phyloP scores from a whole-genome alignment of 176 grass and related monocot genomes.

The Cenchrus purpureus region DNA sequence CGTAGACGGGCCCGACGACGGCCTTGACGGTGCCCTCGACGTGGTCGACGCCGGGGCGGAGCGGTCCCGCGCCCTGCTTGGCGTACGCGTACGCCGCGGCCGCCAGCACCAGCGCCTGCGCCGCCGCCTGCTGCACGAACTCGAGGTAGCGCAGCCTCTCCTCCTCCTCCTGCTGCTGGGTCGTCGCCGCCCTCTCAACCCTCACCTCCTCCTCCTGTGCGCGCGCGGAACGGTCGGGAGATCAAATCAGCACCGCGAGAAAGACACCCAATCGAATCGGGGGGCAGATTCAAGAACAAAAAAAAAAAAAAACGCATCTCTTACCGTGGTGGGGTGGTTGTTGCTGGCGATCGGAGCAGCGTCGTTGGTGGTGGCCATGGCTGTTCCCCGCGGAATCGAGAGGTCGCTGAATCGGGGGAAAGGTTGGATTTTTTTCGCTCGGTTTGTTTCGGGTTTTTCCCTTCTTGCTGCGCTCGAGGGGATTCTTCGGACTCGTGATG shows the following conservation, averaged over 20 bases:
- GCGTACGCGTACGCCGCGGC: conserved; percentile 71
- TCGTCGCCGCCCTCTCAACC: conserved; percentile 43
- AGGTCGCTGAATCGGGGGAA: background rate
- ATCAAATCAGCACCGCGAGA: conserved; percentile 7
- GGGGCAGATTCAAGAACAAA: background rate
- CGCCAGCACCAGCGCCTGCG: conserved; percentile 62
- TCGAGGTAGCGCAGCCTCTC: conserved; percentile 84
- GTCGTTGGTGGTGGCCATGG: conserved; percentile 36
- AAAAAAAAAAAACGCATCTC: background rate
- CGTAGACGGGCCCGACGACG: conserved; percentile 83
- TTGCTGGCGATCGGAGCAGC: conserved; percentile 35
- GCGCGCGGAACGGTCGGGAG: too few relatives aligned
- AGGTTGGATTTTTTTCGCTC: background rate
- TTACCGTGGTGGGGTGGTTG: conserved; percentile 35
- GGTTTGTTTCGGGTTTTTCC: background rate
- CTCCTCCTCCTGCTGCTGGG: conserved; percentile 32
- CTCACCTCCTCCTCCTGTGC: conserved; percentile 36
- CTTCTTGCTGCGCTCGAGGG: background rate
- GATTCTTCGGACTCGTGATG: conserved; percentile 4
- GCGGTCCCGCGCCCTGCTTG: conserved; percentile 75
- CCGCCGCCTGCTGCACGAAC: conserved; percentile 77
- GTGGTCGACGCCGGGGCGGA: conserved; percentile 76
- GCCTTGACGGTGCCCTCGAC: conserved; percentile 86
- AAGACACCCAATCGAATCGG: background rate
- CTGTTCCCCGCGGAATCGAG: background rate